Conservation (phyloP, 2,329 filamentous ascomycete genomes). For the Fusarium nanum region DNA sequence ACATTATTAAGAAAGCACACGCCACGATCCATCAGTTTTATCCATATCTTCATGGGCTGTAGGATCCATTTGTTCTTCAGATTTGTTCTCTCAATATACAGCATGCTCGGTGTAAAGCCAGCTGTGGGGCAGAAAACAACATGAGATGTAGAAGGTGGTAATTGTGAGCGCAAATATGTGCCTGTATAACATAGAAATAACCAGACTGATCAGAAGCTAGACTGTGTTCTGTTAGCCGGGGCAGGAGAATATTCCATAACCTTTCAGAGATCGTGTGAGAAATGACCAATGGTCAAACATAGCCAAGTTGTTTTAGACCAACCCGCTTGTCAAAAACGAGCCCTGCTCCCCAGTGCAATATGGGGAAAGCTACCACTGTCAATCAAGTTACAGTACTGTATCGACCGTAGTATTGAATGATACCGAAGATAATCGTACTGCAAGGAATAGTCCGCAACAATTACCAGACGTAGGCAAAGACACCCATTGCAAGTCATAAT, state of each 20-base stretch:
- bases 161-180: not conserved
- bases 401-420: slow-evolving; percentile 31
- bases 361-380: slow-evolving; percentile 19
- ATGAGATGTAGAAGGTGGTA: not conserved
- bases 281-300: slow-evolving; percentile 31
- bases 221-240: slow-evolving; percentile 18
- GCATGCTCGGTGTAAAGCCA: not conserved
- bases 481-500: not conserved
- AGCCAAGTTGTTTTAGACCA: slow-evolving; percentile 35
- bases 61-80: not conserved
- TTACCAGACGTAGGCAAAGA: slow-evolving; percentile 15
- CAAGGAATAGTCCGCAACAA: slow-evolving; percentile 18
- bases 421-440: slow-evolving; percentile 30
- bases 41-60: not conserved
- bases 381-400: slow-evolving; percentile 26
- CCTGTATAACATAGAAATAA: not conserved
- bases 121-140: not conserved
- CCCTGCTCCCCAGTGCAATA: slow-evolving; percentile 20
- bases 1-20: slow-evolving; percentile 36
- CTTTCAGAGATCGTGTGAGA: slow-evolving; percentile 31
- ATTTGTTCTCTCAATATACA: slow-evolving; percentile 1
- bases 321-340: slow-evolving; percentile 28
- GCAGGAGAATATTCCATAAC: slow-evolving; percentile 19
- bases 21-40: slow-evolving; percentile 21
- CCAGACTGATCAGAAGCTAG: not conserved